Evolutionary conservation across 2,329 filamentous ascomycete species (phyloP).

Genomic region (Sarocladiaceae sp.): DNA sequence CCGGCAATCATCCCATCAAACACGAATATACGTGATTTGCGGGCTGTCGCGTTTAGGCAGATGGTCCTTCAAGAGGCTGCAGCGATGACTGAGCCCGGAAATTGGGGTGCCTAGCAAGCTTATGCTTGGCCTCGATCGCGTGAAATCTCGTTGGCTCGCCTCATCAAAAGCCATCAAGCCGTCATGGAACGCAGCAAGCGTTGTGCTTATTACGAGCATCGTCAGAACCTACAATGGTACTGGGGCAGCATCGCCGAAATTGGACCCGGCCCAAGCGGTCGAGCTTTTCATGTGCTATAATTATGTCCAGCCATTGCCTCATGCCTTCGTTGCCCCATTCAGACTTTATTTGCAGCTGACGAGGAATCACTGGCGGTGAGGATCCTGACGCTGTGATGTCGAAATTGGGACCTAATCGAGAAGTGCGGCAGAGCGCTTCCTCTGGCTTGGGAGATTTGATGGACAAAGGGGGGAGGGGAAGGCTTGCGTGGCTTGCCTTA

Average conservation of each 20-base stretch:
- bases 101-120: background rate
- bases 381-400: slow-evolving; percentile 4
- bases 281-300: background rate
- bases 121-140: background rate
- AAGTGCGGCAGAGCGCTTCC: background rate
- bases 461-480: background rate
- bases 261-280: background rate
- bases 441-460: slow-evolving; percentile 8
- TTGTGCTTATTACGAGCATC: background rate
- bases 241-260: slow-evolving; percentile 3
- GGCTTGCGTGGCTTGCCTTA: background rate
- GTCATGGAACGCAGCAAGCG: background rate
- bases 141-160: too few relatives aligned
- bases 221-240: background rate
- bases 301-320: background rate
- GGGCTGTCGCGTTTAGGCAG: background rate
- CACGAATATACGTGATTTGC: background rate
- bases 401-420: slow-evolving; percentile 1
- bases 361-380: background rate
- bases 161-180: too few relatives aligned
- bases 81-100: too few relatives aligned
- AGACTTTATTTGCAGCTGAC: background rate
- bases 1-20: too few relatives aligned
- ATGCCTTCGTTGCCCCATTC: background rate
- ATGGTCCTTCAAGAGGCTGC: background rate